Percentiles rank a stretch among this genome's conserved stretches.
Conservation (phyloP, 2,329 filamentous ascomycete genomes). For the Rhinocladiella similis region DNA sequence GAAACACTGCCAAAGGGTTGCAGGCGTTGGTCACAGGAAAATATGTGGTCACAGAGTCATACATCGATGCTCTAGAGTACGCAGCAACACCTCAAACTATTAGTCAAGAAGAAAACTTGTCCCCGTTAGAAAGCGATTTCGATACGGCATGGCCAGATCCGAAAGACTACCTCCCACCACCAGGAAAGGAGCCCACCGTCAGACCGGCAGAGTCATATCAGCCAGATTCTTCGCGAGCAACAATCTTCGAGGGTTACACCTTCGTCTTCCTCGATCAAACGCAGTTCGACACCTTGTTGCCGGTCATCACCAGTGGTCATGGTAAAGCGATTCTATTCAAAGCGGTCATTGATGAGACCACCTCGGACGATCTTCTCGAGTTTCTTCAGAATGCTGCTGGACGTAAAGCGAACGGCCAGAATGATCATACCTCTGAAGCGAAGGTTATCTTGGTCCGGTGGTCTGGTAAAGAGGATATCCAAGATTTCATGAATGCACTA, state of each 20-base stretch:
- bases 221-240: constrained; percentile 65
- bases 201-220: constrained; percentile 68
- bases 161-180: constrained; percentile 68
- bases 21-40: constrained; percentile 82
- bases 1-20: constrained; percentile 84
- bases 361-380: constrained; percentile 71
- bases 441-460: constrained; percentile 75
- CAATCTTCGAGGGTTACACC: constrained; percentile 81
- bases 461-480: constrained; percentile 57
- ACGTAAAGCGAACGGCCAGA: constrained; percentile 66
- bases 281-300: constrained; percentile 74
- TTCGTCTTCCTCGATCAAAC: constrained; percentile 80
- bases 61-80: constrained; percentile 69
- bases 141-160: constrained; percentile 76
- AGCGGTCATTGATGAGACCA: constrained; percentile 63
- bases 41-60: constrained; percentile 72
- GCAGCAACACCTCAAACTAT: constrained; percentile 55
- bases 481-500: constrained; percentile 70
- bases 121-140: constrained; percentile 75
- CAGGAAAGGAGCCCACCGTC: constrained; percentile 72
- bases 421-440: constrained; percentile 65
- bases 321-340: constrained; percentile 76
- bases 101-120: constrained; percentile 52
- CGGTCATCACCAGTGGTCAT: constrained; percentile 73
- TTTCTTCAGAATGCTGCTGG: constrained; percentile 75